phyloP scores from a whole-genome alignment of 805 yeast species.

The Ogataea dorogensis region DNA sequence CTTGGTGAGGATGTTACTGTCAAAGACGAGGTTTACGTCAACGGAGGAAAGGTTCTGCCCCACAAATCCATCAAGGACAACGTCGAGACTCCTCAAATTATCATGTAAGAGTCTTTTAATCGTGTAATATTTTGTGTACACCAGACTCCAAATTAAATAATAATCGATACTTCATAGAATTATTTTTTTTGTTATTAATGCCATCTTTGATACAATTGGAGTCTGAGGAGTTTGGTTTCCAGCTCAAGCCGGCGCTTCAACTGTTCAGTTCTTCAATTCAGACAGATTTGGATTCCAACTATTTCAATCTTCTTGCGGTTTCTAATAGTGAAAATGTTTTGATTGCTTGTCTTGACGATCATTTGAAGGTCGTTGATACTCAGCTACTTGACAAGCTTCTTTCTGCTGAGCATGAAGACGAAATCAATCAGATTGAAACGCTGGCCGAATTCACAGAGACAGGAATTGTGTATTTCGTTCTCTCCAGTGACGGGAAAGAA shows the following conservation, averaged over 20 bases:
- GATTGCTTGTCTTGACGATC: constrained; percentile 21
- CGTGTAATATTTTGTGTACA: too few species aligned
- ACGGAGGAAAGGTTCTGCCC: constrained; percentile 99
- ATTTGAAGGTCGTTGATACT: constrained; percentile 22
- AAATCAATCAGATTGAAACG: neutral
- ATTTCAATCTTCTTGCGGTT: constrained; percentile 21
- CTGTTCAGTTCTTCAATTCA: constrained; percentile 15
- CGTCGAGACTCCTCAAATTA: constrained; percentile 96
- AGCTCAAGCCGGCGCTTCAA: constrained; percentile 26
- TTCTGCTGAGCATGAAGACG: constrained; percentile 16
- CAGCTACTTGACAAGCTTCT: constrained; percentile 17
- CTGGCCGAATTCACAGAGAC: neutral
- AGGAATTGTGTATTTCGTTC: constrained; percentile 20
- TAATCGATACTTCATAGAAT: neutral
- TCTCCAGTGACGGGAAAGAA: constrained; percentile 23
- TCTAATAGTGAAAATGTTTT: constrained; percentile 20
- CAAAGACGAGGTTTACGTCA: constrained; percentile 96
- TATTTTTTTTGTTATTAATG: constrained; percentile 5
- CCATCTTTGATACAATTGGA: constrained; percentile 18
- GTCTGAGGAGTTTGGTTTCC: constrained; percentile 34
- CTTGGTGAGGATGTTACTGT: constrained; percentile 99
- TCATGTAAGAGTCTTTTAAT: constrained; percentile 63
- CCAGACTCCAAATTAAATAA: too few species aligned
- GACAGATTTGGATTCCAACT: constrained; percentile 8
- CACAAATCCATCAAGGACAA: constrained; percentile 95